phyloP scores from a whole-genome alignment of 2,329 filamentous ascomycete genomes.

The Botryotinia narcissicola region DNA sequence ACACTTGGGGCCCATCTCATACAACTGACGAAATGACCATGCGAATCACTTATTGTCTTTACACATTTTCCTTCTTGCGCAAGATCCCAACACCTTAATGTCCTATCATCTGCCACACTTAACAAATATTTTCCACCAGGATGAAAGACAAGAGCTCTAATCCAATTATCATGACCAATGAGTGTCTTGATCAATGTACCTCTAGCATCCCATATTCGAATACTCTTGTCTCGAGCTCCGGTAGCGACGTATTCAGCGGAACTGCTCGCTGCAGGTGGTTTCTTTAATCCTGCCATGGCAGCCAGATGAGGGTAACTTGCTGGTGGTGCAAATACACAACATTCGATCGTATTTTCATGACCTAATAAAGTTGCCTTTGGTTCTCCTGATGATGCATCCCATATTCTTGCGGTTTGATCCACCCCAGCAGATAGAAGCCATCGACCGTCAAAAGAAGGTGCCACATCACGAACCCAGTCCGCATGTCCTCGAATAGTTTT shows the following conservation, averaged over 20 bases:
- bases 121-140: constrained; percentile 89
- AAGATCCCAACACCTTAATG: constrained; percentile 90
- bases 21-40: constrained; percentile 82
- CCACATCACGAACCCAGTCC: constrained; percentile 89
- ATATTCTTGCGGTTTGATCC: constrained; percentile 77
- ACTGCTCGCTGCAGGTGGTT: constrained; percentile 69
- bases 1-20: constrained; percentile 83
- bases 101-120: constrained; percentile 86
- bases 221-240: constrained; percentile 84
- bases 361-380: constrained; percentile 77
- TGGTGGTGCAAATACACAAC: constrained; percentile 81
- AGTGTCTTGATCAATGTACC: constrained; percentile 84
- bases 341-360: constrained; percentile 84
- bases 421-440: constrained; percentile 81
- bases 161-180: constrained; percentile 90
- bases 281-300: constrained; percentile 76
- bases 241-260: constrained; percentile 88
- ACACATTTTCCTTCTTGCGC: constrained; percentile 87
- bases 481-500: constrained; percentile 84
- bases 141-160: constrained; percentile 82
- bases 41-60: constrained; percentile 72
- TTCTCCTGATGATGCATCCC: constrained; percentile 76
- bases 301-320: constrained; percentile 75
- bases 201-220: constrained; percentile 82
- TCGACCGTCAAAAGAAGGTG: constrained; percentile 76